Base-by-base conservation (phyloP, 2,329 filamentous ascomycete species). In the Cyphellophora attinorum region DNA sequence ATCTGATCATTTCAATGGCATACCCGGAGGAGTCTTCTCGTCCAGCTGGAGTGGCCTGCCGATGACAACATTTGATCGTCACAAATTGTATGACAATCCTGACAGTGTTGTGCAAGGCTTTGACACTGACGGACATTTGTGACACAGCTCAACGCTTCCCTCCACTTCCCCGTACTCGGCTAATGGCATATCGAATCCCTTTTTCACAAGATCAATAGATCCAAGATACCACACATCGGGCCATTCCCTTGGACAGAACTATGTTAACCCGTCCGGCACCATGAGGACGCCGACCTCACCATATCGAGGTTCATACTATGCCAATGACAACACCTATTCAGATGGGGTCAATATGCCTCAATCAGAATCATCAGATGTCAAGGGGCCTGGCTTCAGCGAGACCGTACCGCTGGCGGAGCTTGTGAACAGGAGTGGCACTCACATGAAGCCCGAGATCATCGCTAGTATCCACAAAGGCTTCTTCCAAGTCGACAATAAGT, bases 401-500 rank as follows among this genome's bases (percentile, higher is more conserved):
- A 65, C 62, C 2, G 48, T 45, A 5, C 38, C 53, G 6, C 42
- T 62, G 15, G 50, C 60, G 29, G 41, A 51, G 5, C 51, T 65
- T 16, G 42, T 61, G 19, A 55, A 54, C 6, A 51, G 48, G 8
- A 52, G 46, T 17, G 55, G 42, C 11, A 39, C 58, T 28, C 62
- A 67, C 1, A 69, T 91, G 45, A 79, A 77, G 44, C 70, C 82
- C 13, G 79, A 83, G 11, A 83, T 94, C 44, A 70, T 79, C 18
- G 84, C 83, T 21, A 80, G 76, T 49, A 85, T 93, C 40, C 84
- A 93, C 56, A 93, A 93, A 50, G 86, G 86, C 0, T 93, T 93
- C 60, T 93, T 94, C 54, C 65, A 78, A 21, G 72, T 72, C 3
- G 86, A 93, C 36, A 70, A 74, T 12, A 84, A 88, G 49, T 94